Base-by-base conservation (phyloP, 225 moss, liverwort and hornwort species). In the Takakia lepidozioides region DNA sequence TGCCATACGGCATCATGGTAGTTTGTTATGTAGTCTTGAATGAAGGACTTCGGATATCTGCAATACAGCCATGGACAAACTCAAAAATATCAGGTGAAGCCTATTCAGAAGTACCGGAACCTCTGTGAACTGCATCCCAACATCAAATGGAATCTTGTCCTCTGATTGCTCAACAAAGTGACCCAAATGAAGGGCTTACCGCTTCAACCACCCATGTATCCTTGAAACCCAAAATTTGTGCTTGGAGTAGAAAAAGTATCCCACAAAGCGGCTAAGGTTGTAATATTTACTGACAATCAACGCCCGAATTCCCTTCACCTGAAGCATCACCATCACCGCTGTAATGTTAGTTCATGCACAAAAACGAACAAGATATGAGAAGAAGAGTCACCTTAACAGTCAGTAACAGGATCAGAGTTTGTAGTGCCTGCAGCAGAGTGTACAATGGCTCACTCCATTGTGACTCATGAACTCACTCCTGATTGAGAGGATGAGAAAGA, bases 1-100 rank as follows among this genome's bases (percentile, higher is more conserved):
- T 85, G 85, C 81, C 81, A 85, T 25, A 77, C 77, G 19, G 81
- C 77, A 15, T 85, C 81, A 39, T 81, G 85, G 37, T 81, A 65
- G 26, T 77, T 77, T 17, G 81, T 71, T 35, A 85, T 68, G 43
- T 85, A 85, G 62, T 81, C 81, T 6, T 70, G 65, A 27, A 81
- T 71, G 54, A 81, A 85, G 9, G 85, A 81, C 10, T 48, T 30
- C 2, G 81, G 81, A 27, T 74, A 85, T 39, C 85, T 85, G 68
- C 36, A 59, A 27, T 19, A 20, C 18, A 26, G 10, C 8, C 42
- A 49, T 32, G 32, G 8, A 32, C 32, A 7, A 32, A 32, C 7
- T 32, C 32, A 32, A 6, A 6, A 32, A 11, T 32, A 6, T 6
- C 32, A 32, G 11, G 0, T 6, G 32, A 32, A 32, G 11, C 11